phyloP scores from a whole-genome alignment of 1,284 basidiomycete species.

The Papiliotrema terrestris region DNA sequence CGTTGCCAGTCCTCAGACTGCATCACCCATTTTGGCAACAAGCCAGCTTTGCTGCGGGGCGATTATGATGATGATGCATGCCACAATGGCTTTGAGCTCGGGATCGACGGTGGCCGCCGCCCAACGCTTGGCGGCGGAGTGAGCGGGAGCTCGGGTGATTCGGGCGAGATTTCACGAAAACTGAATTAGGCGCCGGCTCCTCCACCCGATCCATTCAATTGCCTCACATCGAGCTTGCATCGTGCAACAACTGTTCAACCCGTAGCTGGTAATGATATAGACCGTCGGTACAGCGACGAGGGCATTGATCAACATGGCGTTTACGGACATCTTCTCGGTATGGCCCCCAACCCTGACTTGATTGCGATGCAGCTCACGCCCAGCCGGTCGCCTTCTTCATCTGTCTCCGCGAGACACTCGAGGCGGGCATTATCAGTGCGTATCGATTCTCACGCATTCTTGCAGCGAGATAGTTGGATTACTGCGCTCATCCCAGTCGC shows the following conservation, averaged over 20 bases:
- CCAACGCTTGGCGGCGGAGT: too few relatives aligned
- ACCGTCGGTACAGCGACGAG: neutral
- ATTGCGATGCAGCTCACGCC: neutral
- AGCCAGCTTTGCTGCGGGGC: too few relatives aligned
- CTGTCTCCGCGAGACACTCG: slow-evolving; percentile 82
- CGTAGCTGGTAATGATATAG: neutral
- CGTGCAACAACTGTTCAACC: neutral
- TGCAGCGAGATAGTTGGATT: slow-evolving; percentile 55
- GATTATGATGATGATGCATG: too few relatives aligned
- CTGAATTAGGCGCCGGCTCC: neutral
- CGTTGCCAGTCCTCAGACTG: neutral
- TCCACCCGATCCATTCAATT: neutral
- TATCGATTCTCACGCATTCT: neutral
- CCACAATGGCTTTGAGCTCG: too few relatives aligned
- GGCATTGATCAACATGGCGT: neutral
- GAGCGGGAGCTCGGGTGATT: neutral
- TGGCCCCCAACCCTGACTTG: neutral
- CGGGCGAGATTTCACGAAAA: neutral
- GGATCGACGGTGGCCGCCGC: too few relatives aligned
- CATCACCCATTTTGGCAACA: too few relatives aligned
- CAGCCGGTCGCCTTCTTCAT: slow-evolving; percentile 65
- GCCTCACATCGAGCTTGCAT: neutral
- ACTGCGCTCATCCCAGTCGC: slow-evolving; percentile 49
- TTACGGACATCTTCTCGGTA: slow-evolving; percentile 6
- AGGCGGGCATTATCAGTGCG: slow-evolving; percentile 76